A percentile compares a stretch with the other conserved stretches of the same genome.
Conservation (phyloP, 208 protist species). For the Acanthamoeba royreba region DNA sequence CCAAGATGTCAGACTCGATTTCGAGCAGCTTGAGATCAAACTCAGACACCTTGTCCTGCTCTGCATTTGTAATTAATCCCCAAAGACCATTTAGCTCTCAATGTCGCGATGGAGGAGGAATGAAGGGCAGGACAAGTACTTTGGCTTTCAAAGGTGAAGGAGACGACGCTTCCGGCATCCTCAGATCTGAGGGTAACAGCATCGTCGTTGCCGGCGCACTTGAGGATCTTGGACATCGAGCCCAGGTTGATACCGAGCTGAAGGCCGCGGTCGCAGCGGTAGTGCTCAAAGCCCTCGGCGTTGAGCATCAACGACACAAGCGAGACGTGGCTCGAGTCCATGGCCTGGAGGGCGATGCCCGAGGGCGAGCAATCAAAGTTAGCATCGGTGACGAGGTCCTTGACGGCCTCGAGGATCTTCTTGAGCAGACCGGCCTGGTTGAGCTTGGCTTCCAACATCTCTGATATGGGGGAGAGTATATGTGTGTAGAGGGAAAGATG, state of each 20-base stretch:
- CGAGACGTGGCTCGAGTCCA: constrained; percentile 98
- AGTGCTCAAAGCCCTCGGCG: constrained; percentile 96
- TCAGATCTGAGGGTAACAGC: constrained; percentile 94
- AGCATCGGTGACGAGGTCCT: constrained; percentile 97
- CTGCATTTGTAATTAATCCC: constrained; percentile 55
- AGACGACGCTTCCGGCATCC: constrained; percentile 93
- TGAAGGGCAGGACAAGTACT: too few relatives aligned
- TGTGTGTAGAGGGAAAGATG: too few relatives aligned
- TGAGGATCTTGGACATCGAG: constrained; percentile 96
- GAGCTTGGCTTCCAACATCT: constrained; percentile 87
- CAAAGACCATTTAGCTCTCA: neutral
- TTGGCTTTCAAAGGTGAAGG: constrained; percentile 93
- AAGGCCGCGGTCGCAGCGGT: constrained; percentile 95
- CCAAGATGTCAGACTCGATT: constrained; percentile 96
- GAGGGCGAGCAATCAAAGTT: constrained; percentile 97
- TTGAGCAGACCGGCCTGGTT: constrained; percentile 89
- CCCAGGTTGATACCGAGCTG: constrained; percentile 96
- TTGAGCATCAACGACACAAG: constrained; percentile 95
- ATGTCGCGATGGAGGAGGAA: neutral
- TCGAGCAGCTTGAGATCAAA: constrained; percentile 99
- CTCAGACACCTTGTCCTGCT: constrained; percentile 92
- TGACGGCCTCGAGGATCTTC: constrained; percentile 97
- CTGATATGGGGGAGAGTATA: too few relatives aligned
- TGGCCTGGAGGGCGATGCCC: constrained; percentile 97
- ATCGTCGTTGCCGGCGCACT: constrained; percentile 96